A percentile compares a stretch with the other conserved stretches of the same genome.
Conservation (phyloP, 441 rosid species). For the Melastoma candidum region DNA sequence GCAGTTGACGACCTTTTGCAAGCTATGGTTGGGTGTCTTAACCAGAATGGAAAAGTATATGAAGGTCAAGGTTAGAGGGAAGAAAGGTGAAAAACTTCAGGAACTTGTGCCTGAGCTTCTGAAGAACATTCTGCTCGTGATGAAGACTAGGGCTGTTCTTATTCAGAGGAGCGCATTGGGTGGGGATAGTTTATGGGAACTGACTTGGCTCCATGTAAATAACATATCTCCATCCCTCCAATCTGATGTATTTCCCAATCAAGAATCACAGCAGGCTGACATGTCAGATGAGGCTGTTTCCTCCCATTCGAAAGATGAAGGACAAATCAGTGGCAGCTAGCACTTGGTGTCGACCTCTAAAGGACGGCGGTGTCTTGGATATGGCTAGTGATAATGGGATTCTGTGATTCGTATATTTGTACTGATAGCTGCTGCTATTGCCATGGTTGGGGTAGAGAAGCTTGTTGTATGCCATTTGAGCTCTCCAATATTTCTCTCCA, state of each 20-base stretch:
- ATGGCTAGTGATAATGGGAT: too few species aligned
- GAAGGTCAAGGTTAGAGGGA: constrained; percentile 76
- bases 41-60: constrained; percentile 74
- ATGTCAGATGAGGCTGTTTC: too few species aligned
- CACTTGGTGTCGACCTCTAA: too few species aligned
- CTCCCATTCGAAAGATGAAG: too few species aligned
- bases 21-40: constrained; percentile 83
- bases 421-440: too few species aligned
- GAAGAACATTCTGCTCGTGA: constrained; percentile 60
- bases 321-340: too few species aligned
- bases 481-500: too few species aligned
- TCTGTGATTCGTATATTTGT: too few species aligned
- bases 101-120: constrained; percentile 71
- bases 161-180: constrained; percentile 64
- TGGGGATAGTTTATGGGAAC: constrained; percentile 87
- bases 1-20: constrained; percentile 68
- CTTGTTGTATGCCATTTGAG: too few species aligned
- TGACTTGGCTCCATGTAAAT: constrained; percentile 78
- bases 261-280: constrained; percentile 31
- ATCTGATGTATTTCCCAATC: constrained; percentile 67
- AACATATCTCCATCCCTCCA: constrained; percentile 64
- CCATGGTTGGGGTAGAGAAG: too few species aligned
- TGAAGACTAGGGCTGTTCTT: constrained; percentile 71
- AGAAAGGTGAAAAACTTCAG: constrained; percentile 70
- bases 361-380: too few species aligned